Conservation (phyloP, 768 basidiomycete genomes). For the Pleurotus giganteus region DNA sequence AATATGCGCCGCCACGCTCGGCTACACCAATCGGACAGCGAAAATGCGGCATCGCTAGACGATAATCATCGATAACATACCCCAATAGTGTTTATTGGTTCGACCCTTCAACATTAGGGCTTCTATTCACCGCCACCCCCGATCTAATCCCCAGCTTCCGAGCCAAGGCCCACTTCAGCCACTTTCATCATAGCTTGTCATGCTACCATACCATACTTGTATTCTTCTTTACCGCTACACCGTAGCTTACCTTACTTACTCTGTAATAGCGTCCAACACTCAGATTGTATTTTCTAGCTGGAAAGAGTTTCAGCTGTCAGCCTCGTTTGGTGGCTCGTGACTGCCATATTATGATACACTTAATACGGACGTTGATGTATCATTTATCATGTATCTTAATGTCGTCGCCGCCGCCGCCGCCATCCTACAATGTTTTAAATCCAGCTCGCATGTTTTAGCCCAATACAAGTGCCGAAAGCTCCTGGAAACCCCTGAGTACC, state of each 20-base stretch:
- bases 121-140: conserved; percentile 10
- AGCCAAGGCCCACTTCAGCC: conserved; percentile 3
- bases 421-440: conserved; percentile 3
- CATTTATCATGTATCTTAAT: conserved; percentile 11
- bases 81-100: neutral
- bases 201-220: conserved; percentile 8
- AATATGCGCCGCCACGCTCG: conserved; percentile 71
- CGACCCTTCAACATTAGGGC: conserved; percentile 9
- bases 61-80: conserved; percentile 9
- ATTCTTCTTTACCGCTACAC: neutral
- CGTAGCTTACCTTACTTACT: neutral
- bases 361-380: conserved; percentile 2
- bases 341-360: neutral
- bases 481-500: conserved; percentile 2
- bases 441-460: conserved; percentile 3
- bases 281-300: conserved; percentile 7
- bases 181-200: conserved; percentile 10
- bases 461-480: neutral
- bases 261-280: conserved; percentile 3
- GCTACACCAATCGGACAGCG: conserved; percentile 9
- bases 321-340: conserved; percentile 1
- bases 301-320: conserved; percentile 10
- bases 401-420: conserved; percentile 11
- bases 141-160: conserved; percentile 8
- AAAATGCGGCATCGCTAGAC: conserved; percentile 8